phyloP scores from a whole-genome alignment of 179 eudicot genomes.

The Beta lomatogona region DNA sequence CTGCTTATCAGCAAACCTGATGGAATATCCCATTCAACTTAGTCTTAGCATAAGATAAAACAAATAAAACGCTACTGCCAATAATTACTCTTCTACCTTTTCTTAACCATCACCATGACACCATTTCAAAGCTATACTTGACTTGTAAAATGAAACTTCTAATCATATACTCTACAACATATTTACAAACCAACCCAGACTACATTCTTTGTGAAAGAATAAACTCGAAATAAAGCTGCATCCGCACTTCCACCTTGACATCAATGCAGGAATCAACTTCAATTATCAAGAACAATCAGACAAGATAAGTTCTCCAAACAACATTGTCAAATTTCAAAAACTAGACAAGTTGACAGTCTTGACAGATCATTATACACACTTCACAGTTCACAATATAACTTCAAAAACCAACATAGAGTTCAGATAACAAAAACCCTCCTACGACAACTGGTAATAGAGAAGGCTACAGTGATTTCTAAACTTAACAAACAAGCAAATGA shows the following conservation, averaged over 20 bases:
- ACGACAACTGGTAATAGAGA: neutral
- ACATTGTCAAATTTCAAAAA: neutral
- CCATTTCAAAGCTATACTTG: neutral
- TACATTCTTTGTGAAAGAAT: too few species aligned
- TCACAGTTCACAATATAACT: neutral
- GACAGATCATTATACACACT: neutral
- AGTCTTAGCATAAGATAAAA: constrained; percentile 21
- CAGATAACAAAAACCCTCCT: neutral
- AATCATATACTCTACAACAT: neutral
- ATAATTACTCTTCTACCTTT: too few species aligned
- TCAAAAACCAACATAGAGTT: neutral
- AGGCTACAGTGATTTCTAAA: neutral
- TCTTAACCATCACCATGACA: neutral
- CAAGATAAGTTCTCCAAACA: neutral
- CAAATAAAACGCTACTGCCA: neutral
- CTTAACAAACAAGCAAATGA: neutral
- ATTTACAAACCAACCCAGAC: neutral
- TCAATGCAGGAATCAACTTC: neutral
- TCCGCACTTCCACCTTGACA: neutral
- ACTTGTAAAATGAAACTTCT: neutral
- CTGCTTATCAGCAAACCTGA: constrained; percentile 97
- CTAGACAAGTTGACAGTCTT: neutral
- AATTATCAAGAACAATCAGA: neutral
- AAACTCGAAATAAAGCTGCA: neutral
- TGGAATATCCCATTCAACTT: constrained; percentile 6